Conservation (phyloP, 176 grass and related monocot genomes). For the Hordeum marinum region DNA sequence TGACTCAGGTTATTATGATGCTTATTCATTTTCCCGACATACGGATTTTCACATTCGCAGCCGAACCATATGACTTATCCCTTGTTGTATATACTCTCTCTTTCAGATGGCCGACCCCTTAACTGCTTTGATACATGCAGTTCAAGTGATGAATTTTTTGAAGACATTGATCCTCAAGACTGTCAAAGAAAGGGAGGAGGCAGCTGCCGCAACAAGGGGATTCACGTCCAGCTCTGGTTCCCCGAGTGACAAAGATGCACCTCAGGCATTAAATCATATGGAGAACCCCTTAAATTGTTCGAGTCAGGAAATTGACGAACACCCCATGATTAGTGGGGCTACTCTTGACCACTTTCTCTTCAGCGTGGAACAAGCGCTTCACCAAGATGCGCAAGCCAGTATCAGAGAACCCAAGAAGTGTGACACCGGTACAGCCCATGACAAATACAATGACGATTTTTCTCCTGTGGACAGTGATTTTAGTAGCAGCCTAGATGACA, state of each 20-base stretch:
- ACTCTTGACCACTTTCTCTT: slow-evolving; percentile 65
- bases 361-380: slow-evolving; percentile 36
- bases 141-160: slow-evolving; percentile 98
- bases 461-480: slow-evolving; percentile 10
- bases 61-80: background rate
- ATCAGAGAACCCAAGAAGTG: slow-evolving; percentile 7
- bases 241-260: slow-evolving; percentile 62
- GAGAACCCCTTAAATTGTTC: slow-evolving; percentile 15
- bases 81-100: background rate
- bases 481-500: slow-evolving; percentile 12
- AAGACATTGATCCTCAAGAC: slow-evolving; percentile 78
- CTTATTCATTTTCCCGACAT: background rate
- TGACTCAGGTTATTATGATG: slow-evolving; percentile 69
- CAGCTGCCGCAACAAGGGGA: slow-evolving; percentile 14
- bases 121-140: slow-evolving; percentile 88
- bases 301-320: slow-evolving; percentile 32
- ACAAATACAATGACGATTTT: slow-evolving; percentile 5
- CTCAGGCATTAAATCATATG: slow-evolving; percentile 30
- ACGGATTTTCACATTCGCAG: background rate
- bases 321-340: slow-evolving; percentile 45
- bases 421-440: slow-evolving; percentile 6
- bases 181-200: slow-evolving; percentile 66
- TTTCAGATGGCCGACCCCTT: slow-evolving; percentile 93
- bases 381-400: slow-evolving; percentile 22
- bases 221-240: slow-evolving; percentile 46